Evolutionary conservation across 225 moss, liverwort and hornwort genomes (phyloP).

Genomic region (Physcomitrellopsis africana): DNA sequence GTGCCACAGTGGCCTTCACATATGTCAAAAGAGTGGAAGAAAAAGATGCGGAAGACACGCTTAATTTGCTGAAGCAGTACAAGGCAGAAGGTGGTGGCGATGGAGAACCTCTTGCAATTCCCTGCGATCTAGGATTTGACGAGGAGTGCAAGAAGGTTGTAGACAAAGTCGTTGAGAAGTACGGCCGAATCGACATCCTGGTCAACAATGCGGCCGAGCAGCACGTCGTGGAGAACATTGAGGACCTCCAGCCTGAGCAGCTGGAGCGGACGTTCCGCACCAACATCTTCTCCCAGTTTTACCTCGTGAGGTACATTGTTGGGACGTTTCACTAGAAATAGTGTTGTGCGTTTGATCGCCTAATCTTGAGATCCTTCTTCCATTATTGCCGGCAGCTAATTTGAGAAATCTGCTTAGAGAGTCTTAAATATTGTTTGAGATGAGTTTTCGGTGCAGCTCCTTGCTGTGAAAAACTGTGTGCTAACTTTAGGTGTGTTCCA

Average conservation of each 20-base stretch:
- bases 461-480: too few relatives aligned
- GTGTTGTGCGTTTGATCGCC: neutral
- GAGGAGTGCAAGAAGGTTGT: constrained; percentile 71
- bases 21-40: constrained; percentile 51
- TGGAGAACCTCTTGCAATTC: constrained; percentile 56
- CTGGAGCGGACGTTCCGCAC: constrained; percentile 71
- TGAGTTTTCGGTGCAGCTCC: too few relatives aligned
- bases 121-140: constrained; percentile 57
- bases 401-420: too few relatives aligned
- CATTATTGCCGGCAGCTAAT: too few relatives aligned
- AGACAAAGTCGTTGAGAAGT: constrained; percentile 45
- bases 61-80: constrained; percentile 46
- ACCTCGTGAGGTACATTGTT: constrained; percentile 36
- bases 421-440: too few relatives aligned
- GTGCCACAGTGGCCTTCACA: constrained; percentile 68
- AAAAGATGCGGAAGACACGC: constrained; percentile 57
- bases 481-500: neutral
- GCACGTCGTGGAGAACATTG: constrained; percentile 50
- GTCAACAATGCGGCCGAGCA: constrained; percentile 74
- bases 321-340: neutral
- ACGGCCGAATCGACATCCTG: constrained; percentile 66
- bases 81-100: constrained; percentile 43
- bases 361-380: neutral
- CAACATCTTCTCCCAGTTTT: constrained; percentile 71
- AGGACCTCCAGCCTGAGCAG: constrained; percentile 63